Evolutionary conservation across 352 stramenopile species (phyloP), one percentile per base, ranked within the genome.

Genomic region (Phytophthora vignae): DNA sequence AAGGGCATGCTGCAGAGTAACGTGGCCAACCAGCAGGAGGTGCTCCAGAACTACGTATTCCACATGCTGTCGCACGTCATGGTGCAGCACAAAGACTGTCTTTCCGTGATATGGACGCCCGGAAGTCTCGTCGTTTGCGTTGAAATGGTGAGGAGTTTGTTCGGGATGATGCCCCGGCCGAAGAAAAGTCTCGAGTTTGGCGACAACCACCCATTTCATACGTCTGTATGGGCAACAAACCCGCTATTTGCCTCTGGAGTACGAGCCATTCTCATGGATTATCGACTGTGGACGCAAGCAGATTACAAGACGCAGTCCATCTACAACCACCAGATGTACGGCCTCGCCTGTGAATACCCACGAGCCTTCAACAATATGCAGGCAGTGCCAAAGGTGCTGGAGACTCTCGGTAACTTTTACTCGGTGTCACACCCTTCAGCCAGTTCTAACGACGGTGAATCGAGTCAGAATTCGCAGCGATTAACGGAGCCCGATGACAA

Each of bases 231-330:
- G 88, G 64, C 66, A n/a, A 91, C 78, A 40, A 92, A 93, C 57
- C 87, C 87, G 21, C 69, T 94, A 12, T 94, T 96, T 61, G 85
- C 85, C 4, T 86, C 82, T 22, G 87, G 75, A 7, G 76, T 96
- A 1, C 84, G 87, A 14, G 81, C 81, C 1, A 77, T 92, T 50
- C 56, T 96, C 17, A 71, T 96, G 21, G 83, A 96, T 63, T 94
- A 88, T 55, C 76, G 83, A 4, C 21, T 93, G 9, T 96, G 89
- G 89, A 77, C 76, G 11, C 64, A 69, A 22, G 76, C 85, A 10
- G 81, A 84, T 55, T 93, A 75, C 48, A 96, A 93, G 66, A 90
- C 84, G 1, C 89, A 95, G 67, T 94, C 87, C 5, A 93, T 95
- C 46, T 94, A 83, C 65, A 88, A 88, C 48, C 89, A 94, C 65